Evolutionary conservation across 495 filamentous ascomycete genomes (phyloP).

Genomic region (Talaromyces proteolyticus): DNA sequence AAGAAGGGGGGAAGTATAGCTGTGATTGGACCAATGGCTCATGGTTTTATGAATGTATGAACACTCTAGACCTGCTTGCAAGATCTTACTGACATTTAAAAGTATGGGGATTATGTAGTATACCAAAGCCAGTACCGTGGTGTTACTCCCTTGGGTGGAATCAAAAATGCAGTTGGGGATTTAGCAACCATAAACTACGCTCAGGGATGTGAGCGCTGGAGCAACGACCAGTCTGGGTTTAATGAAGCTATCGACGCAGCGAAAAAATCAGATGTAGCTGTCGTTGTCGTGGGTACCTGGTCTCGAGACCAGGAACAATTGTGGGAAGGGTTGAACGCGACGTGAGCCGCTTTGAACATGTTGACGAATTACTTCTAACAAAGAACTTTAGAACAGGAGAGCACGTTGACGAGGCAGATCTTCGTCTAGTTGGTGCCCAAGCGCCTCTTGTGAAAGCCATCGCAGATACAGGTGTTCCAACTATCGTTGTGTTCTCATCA

Average conservation of each 20-base stretch:
- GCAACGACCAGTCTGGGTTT: constrained; percentile 57
- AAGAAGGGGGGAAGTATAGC: constrained; percentile 55
- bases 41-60: constrained; percentile 63
- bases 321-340: constrained; percentile 63
- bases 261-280: constrained; percentile 59
- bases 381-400: constrained; percentile 53
- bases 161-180: constrained; percentile 51
- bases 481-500: constrained; percentile 61
- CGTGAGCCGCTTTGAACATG: constrained; percentile 18
- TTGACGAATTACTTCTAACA: not conserved
- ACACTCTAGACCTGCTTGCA: not conserved
- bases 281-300: constrained; percentile 71
- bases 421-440: constrained; percentile 67
- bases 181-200: constrained; percentile 53
- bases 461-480: constrained; percentile 58
- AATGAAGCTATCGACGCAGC: constrained; percentile 56
- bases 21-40: constrained; percentile 70
- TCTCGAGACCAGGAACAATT: constrained; percentile 63
- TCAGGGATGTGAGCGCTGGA: constrained; percentile 68
- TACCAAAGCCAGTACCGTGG: constrained; percentile 53
- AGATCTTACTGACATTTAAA: constrained; percentile 6
- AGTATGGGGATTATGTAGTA: constrained; percentile 67
- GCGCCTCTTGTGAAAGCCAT: constrained; percentile 57
- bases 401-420: constrained; percentile 56
- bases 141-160: constrained; percentile 61